Evolutionary conservation across 2,329 filamentous ascomycete species (phyloP).

Genomic region (Diaporthe humulicola): DNA sequence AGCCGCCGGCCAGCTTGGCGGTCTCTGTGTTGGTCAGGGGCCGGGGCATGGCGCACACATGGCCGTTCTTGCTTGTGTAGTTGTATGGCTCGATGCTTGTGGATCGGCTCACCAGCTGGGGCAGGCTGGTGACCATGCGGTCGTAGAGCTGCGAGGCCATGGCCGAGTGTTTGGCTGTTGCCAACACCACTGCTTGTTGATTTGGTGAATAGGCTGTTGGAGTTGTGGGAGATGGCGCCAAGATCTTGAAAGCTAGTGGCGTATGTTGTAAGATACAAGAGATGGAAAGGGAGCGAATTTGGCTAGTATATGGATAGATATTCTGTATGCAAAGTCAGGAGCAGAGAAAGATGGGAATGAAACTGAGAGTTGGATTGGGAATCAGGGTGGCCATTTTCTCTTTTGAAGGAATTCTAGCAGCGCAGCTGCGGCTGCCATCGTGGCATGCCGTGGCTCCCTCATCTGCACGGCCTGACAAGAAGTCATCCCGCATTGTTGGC

Average conservation of each 20-base stretch:
- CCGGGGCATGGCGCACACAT: slow-evolving; percentile 39
- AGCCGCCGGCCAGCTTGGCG: slow-evolving; percentile 33
- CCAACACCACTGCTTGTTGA: neutral
- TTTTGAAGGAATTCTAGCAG: neutral
- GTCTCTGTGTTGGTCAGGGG: slow-evolving; percentile 36
- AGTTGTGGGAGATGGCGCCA: neutral
- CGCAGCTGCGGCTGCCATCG: neutral
- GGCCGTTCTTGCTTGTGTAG: slow-evolving; percentile 36
- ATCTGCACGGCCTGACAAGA: neutral
- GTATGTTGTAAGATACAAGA: neutral
- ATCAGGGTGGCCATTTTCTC: slow-evolving; percentile 3
- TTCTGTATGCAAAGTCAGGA: neutral
- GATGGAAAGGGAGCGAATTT: no score
- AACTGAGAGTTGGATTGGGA: neutral
- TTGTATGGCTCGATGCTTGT: slow-evolving; percentile 27
- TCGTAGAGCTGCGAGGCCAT: slow-evolving; percentile 34
- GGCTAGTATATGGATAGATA: neutral
- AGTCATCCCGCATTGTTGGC: neutral
- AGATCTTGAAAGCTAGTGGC: neutral
- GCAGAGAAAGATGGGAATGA: neutral
- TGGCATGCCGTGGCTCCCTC: neutral
- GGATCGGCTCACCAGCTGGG: neutral
- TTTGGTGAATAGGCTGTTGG: neutral
- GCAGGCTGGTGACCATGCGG: slow-evolving; percentile 28
- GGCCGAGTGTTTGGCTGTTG: neutral